Conservation (phyloP, 306 rosid genomes). For the Rubus idaeus region DNA sequence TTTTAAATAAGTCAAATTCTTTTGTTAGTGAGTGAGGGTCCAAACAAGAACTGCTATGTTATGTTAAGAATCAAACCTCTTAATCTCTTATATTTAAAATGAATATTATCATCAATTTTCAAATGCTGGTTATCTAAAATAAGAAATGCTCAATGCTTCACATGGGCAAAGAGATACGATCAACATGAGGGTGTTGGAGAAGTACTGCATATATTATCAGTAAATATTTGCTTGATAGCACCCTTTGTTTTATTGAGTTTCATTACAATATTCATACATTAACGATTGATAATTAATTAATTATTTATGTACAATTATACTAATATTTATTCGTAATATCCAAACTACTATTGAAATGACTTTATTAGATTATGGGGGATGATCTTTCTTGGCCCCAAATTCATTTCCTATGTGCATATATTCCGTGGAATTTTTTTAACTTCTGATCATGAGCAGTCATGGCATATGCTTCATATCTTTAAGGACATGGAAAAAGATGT, state of each 20-base stretch:
- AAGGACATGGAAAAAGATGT: background rate
- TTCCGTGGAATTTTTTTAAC: background rate
- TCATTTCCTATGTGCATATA: background rate
- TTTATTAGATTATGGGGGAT: background rate
- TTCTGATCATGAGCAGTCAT: background rate
- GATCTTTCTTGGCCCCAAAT: background rate
- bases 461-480: background rate
- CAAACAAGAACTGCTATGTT: constrained; percentile 7
- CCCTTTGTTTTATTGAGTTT: too few species aligned
- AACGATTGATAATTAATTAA: too few species aligned
- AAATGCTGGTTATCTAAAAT: background rate
- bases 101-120: background rate
- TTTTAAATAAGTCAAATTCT: background rate
- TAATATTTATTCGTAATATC: too few species aligned
- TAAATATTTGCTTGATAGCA: too few species aligned
- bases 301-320: too few species aligned
- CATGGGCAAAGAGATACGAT: constrained; percentile 6
- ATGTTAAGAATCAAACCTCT: background rate
- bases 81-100: background rate
- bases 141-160: background rate
- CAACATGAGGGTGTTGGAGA: background rate
- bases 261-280: too few species aligned
- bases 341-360: background rate
- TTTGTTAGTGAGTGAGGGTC: background rate
- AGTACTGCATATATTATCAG: background rate